Evolutionary conservation across 2,329 filamentous ascomycete species (phyloP), one percentile per base, ranked within the genome.

Genomic region (Capronia epimyces): DNA sequence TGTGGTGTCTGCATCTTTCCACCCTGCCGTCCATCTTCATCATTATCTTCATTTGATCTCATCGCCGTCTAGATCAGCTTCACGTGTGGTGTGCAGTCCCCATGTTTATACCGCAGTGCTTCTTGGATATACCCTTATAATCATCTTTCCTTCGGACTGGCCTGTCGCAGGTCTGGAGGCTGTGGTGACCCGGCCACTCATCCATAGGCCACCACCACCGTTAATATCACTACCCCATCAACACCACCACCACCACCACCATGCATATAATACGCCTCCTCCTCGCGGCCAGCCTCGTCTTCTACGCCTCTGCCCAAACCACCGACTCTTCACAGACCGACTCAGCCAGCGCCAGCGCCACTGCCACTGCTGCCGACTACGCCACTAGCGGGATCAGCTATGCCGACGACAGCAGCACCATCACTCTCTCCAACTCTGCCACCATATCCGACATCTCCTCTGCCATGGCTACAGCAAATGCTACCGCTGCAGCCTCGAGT

Each of bases 351-450:
- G 52, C 61, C 12, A 57, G 44, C 10, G 56, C 43, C n/a, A 54
- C 59, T 6, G 52, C 61, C 12, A 57, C 46, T 10, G 56, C 43
- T 18, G 52, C 49, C 22, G 39, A 62, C 29, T 50, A 37, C 20
- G 15, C 34, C 6, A 37, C 60, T 52, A 64, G 58, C 53, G 55
- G 62, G 56, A 64, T 53, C 46, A 65, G 57, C 41, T 50, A 42
- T 57, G 53, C 43, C 36, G 45, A 53, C 52, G 44, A 60, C 32
- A 52, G 53, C 16, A 58, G 64, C 42, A 61, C 63, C 20, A 61
- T 63, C 21, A 63, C 60, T 10, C 60, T 62, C 44, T 54, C 60
- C 4, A 58, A 56, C 24, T 61, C 62, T 39, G 56, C 56, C 25
- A 58, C 52, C 10, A 46, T 62, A 2, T 55, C 60, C 41, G 57